Evolutionary conservation across 192 early-diverging fungal genomes (phyloP), one percentile per base, ranked within the genome.

Genomic region (Entophlyctis luteolus): DNA sequence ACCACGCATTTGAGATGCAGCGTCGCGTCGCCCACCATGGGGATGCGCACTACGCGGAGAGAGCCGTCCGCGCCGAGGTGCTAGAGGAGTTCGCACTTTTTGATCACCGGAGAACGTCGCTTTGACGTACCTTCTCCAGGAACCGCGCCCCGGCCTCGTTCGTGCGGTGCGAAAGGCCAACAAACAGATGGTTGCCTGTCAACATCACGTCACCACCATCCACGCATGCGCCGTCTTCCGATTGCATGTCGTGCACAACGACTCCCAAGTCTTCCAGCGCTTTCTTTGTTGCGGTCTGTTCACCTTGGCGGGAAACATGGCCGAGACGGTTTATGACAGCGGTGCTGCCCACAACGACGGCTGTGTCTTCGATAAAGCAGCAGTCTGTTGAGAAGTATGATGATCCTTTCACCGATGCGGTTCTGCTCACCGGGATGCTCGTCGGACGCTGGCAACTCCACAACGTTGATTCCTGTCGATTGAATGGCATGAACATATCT

Each of bases 281-380:
- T 29, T 63, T 49, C 22, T 38, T 48, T 23, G 72, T 59, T 18
- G 35, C 36, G 1, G 29, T 42, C 10, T 75, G 66, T 36, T 75
- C 77, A 0, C 68, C 46, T 2, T 53, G 58, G 6, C 77, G 58
- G 22, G 45, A 49, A 8, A 48, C 62, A 47, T 77, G 75, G 14
- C 75, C 75, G 16, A 67, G 65, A 16, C 65, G 58, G 32, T 68
- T 75, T 28, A 68, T 39, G 6, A 78, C 73, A 0, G 66, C 77
- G 2, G 37, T 49, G 37, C 72, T 42, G 32, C 62, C 53, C 12
- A 48, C 48, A 14, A 67, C 62, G 29, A 78, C 70, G 32, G 60
- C 58, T 10, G 73, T 78, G 49, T 78, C 77, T 53, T 78, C 74
- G 35, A 78, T 67, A 60, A 78, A 78, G 48, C 70, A 75, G 73